phyloP scores from a whole-genome alignment of 1,139 yeast species.

The Yamadazyma sp. region DNA sequence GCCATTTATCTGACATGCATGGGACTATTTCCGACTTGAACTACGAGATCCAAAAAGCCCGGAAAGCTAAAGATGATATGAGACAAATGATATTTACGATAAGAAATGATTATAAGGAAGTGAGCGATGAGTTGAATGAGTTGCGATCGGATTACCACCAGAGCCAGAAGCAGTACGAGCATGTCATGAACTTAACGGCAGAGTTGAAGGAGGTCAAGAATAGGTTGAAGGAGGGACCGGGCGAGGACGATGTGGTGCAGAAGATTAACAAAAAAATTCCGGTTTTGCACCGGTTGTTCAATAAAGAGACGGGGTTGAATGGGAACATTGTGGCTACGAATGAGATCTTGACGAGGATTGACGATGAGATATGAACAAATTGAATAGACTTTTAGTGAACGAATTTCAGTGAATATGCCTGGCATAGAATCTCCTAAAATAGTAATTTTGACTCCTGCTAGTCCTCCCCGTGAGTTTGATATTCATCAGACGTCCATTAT shows the following conservation, averaged over 20 bases:
- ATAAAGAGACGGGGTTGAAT: slow-evolving; percentile 45
- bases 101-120: slow-evolving; percentile 35
- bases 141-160: slow-evolving; percentile 31
- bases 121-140: slow-evolving; percentile 40
- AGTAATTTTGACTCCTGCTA: too few relatives aligned
- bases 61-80: slow-evolving; percentile 38
- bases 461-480: too few relatives aligned
- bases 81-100: slow-evolving; percentile 41
- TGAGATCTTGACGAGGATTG: slow-evolving; percentile 5
- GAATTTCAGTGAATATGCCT: too few relatives aligned
- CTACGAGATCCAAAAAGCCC: slow-evolving; percentile 35
- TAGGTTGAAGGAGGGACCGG: slow-evolving; percentile 2
- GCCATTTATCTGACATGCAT: slow-evolving; percentile 35
- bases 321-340: slow-evolving; percentile 28
- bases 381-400: too few relatives aligned
- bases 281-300: slow-evolving; percentile 26
- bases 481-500: too few relatives aligned
- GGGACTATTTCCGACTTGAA: slow-evolving; percentile 43
- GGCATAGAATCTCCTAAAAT: too few relatives aligned
- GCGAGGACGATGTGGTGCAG: slow-evolving; percentile 8
- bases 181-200: slow-evolving; percentile 19
- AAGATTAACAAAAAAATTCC: slow-evolving; percentile 15
- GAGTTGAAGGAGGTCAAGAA: slow-evolving; percentile 10
- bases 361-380: background rate
- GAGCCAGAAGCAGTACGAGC: slow-evolving; percentile 23